These are phyloP conservation scores for Talaromyces albobiverticillius DNA, from an alignment of 2,329 filamentous ascomycete genomes.

Conservation along the genomic window DNA sequence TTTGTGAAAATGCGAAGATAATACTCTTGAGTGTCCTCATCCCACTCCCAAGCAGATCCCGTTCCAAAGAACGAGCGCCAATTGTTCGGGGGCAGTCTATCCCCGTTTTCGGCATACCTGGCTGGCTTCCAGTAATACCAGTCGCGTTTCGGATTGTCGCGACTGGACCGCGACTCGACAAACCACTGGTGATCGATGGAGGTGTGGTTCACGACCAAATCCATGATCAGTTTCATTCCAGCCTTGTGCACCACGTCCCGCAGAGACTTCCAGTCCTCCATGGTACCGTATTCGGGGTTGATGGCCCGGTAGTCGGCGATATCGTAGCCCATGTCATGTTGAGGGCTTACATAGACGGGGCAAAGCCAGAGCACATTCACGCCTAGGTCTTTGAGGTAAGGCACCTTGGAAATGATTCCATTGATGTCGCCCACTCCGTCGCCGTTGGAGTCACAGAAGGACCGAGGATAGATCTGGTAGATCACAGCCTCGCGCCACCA, in stretches of 20 bases:
- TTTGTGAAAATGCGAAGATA: conserved; percentile 73
- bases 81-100: conserved; percentile 70
- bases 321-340: conserved; percentile 53
- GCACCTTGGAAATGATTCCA: conserved; percentile 44
- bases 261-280: conserved; percentile 63
- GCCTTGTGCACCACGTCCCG: conserved; percentile 59
- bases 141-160: conserved; percentile 61
- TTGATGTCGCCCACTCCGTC: conserved; percentile 20
- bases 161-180: conserved; percentile 61
- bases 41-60: conserved; percentile 53
- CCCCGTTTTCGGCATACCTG: conserved; percentile 54
- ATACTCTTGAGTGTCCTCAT: conserved; percentile 68
- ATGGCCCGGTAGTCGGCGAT: conserved; percentile 63
- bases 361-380: conserved; percentile 59
- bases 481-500: conserved; percentile 60
- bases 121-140: conserved; percentile 64
- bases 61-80: conserved; percentile 48
- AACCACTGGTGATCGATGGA: conserved; percentile 72
- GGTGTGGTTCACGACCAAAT: conserved; percentile 77
- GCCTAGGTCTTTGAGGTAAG: conserved; percentile 62
- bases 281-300: conserved; percentile 63
- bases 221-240: conserved; percentile 69
- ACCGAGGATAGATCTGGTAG: conserved; percentile 60
- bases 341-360: conserved; percentile 53
- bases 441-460: conserved; percentile 51